Percentiles rank a stretch among this genome's conserved stretches.
Conservation (phyloP, 176 grass and related monocot genomes). For the Rhynchospora breviuscula region DNA sequence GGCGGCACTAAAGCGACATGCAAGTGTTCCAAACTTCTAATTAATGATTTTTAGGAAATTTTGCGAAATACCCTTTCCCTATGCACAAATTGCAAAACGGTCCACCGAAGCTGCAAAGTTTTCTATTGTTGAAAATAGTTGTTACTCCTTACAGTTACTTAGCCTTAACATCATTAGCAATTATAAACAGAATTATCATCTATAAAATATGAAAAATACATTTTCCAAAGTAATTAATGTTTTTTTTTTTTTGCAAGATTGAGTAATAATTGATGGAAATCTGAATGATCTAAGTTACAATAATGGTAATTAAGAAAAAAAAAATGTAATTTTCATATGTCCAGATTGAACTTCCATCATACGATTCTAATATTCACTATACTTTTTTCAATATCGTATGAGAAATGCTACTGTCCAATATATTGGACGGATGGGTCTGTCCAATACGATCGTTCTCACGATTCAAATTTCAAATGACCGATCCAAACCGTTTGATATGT, state of each 20-base stretch:
- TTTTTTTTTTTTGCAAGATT: not conserved
- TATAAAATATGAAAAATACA: not conserved
- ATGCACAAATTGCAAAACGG: not conserved
- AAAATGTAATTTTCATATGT: not conserved
- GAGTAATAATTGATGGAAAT: not conserved
- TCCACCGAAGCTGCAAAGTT: not conserved
- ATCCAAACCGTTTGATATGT: too few species aligned
- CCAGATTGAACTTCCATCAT: not conserved
- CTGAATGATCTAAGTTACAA: not conserved
- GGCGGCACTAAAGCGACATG: constrained; percentile 26
- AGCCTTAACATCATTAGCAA: not conserved
- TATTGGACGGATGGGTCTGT: too few species aligned
- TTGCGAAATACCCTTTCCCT: not conserved
- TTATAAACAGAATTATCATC: not conserved
- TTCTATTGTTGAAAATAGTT: not conserved
- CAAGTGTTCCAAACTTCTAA: not conserved
- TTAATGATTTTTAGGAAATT: too few species aligned
- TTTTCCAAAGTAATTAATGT: not conserved
- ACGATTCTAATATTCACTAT: not conserved
- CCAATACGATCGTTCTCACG: too few species aligned
- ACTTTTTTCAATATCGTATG: too few species aligned
- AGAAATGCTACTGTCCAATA: too few species aligned
- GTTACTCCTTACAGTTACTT: not conserved
- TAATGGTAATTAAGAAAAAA: not conserved
- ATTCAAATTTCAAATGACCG: too few species aligned